A percentile compares a stretch with the other conserved stretches of the same genome.
phyloP scores from a whole-genome alignment of 805 yeast genomes.

The Saturnispora silvae region DNA sequence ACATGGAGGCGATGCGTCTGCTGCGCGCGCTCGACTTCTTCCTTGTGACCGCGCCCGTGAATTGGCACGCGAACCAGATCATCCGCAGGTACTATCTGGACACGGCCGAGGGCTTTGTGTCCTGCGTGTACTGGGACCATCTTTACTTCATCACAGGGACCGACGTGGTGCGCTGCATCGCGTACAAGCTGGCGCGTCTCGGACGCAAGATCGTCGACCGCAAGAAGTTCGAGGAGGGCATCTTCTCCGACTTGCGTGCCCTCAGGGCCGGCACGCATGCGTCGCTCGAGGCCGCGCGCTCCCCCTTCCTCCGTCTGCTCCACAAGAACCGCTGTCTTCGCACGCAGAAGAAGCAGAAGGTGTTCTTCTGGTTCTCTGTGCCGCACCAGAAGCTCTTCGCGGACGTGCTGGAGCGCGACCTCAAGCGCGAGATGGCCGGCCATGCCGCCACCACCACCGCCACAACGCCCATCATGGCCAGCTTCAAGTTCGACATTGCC shows the following conservation, averaged over 20 bases:
- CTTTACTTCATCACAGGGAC: constrained; percentile 89
- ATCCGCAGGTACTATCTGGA: constrained; percentile 78
- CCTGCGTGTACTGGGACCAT: constrained; percentile 88
- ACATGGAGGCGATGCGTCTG: constrained; percentile 42
- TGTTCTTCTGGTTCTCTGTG: constrained; percentile 92
- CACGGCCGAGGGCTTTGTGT: constrained; percentile 84
- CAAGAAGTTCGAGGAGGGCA: constrained; percentile 94
- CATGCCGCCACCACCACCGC: constrained; percentile 68
- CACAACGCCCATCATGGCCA: constrained; percentile 64
- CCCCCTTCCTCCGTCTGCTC: constrained; percentile 72
- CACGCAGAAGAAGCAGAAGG: constrained; percentile 95
- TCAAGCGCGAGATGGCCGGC: constrained; percentile 58
- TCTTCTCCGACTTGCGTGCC: constrained; percentile 81
- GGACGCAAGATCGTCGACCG: constrained; percentile 79
- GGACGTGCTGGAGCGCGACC: constrained; percentile 87
- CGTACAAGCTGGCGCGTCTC: constrained; percentile 79
- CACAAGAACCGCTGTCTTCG: constrained; percentile 80
- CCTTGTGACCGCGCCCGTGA: constrained; percentile 87
- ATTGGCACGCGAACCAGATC: constrained; percentile 83
- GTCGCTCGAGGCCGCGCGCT: constrained; percentile 74
- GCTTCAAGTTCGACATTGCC: constrained; percentile 55
- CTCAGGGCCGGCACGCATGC: constrained; percentile 84
- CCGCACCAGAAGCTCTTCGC: constrained; percentile 87
- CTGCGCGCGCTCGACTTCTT: constrained; percentile 78
- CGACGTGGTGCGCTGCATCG: constrained; percentile 86